phyloP scores from a whole-genome alignment of 2,329 filamentous ascomycete species.

The Microascus cirrosus region DNA sequence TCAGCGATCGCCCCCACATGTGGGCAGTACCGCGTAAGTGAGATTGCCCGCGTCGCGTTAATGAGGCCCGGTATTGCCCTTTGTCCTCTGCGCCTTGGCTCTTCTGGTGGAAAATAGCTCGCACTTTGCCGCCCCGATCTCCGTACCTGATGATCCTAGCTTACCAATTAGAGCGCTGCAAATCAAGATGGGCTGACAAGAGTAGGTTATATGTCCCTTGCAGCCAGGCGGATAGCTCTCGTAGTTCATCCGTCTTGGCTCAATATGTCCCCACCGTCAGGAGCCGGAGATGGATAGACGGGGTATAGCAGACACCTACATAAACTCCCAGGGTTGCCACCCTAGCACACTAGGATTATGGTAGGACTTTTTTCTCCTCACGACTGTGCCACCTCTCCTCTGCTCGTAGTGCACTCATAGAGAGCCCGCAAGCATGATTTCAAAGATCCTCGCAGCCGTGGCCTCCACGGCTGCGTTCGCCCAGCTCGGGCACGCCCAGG shows the following conservation, averaged over 20 bases:
- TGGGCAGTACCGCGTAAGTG: neutral
- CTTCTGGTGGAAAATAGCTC: neutral
- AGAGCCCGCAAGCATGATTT: neutral
- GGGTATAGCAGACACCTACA: neutral
- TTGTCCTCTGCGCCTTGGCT: neutral
- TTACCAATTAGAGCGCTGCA: neutral
- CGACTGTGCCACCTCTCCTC: neutral
- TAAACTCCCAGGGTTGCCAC: neutral
- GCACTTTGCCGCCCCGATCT: neutral
- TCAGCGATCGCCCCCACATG: neutral
- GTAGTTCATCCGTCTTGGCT: neutral
- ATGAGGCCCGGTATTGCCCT: neutral
- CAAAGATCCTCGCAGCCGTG: conserved; percentile 2
- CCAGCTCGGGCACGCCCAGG: conserved; percentile 2
- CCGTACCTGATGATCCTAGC: neutral
- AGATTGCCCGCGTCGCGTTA: neutral
- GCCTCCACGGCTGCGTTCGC: neutral
- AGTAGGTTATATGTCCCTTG: neutral
- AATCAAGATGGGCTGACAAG: neutral
- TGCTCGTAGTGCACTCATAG: neutral
- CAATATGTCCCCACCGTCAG: neutral
- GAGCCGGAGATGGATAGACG: neutral
- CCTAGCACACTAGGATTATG: neutral
- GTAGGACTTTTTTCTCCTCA: neutral
- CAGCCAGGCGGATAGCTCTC: neutral